Percentiles rank a stretch among this genome's conserved stretches.
Evolutionary conservation across 2,329 filamentous ascomycete genomes (phyloP).

Genomic region (Sporothrix inflata): DNA sequence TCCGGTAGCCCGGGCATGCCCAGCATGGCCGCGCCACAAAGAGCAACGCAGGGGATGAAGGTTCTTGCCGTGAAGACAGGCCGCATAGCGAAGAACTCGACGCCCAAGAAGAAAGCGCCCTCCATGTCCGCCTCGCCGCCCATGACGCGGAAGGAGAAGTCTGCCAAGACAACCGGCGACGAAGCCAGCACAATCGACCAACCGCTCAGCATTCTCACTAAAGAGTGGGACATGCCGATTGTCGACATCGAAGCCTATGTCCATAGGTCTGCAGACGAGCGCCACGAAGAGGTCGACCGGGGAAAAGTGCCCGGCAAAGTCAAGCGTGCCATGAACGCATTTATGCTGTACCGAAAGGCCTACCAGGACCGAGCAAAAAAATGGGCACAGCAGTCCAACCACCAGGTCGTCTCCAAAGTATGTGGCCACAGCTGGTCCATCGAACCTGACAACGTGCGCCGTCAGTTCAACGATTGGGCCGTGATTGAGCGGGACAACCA

Average conservation of each 20-base stretch:
- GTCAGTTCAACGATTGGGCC: slow-evolving; percentile 78
- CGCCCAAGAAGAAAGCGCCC: slow-evolving; percentile 45
- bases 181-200: slow-evolving; percentile 57
- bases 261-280: slow-evolving; percentile 67
- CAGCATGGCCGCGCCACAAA: slow-evolving; percentile 35
- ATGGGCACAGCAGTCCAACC: slow-evolving; percentile 83
- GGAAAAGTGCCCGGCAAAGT: slow-evolving; percentile 74
- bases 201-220: slow-evolving; percentile 73
- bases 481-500: slow-evolving; percentile 83
- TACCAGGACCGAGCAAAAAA: slow-evolving; percentile 85
- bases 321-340: slow-evolving; percentile 94
- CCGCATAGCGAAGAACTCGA: slow-evolving; percentile 48
- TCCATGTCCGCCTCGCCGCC: slow-evolving; percentile 28
- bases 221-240: slow-evolving; percentile 64
- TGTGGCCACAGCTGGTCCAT: slow-evolving; percentile 84
- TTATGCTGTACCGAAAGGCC: slow-evolving; percentile 95
- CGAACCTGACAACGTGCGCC: slow-evolving; percentile 72
- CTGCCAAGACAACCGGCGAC: slow-evolving; percentile 40
- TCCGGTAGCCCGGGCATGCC: slow-evolving; percentile 36
- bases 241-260: slow-evolving; percentile 82
- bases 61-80: slow-evolving; percentile 39
- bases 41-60: slow-evolving; percentile 41
- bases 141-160: slow-evolving; percentile 45
- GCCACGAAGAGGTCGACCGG: slow-evolving; percentile 69
- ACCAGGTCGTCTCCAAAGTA: slow-evolving; percentile 88